These are phyloP conservation scores for Bathelium albidoporum DNA, from an alignment of 495 filamentous ascomycete genomes.

Conservation along the genomic window DNA sequence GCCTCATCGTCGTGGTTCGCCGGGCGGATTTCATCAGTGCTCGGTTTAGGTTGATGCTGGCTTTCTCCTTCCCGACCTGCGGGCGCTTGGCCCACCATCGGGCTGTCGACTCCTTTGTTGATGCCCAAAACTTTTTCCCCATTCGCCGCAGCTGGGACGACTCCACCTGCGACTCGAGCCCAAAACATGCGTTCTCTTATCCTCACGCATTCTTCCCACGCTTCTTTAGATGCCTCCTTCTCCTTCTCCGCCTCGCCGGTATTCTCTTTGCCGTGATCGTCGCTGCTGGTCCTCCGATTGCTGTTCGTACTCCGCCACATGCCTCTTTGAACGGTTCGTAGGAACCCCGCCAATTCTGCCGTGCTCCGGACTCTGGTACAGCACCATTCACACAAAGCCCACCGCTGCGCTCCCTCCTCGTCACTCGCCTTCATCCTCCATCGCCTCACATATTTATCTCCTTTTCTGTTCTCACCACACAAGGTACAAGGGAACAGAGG, in stretches of 20 bases:
- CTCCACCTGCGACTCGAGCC: conserved; percentile 79
- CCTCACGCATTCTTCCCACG: conserved; percentile 88
- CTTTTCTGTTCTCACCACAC: conserved; percentile 72
- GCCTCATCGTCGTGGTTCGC: not conserved
- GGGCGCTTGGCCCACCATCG: not conserved
- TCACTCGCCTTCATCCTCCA: conserved; percentile 86
- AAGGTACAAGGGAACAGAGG: conserved; percentile 64
- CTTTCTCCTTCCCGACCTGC: not conserved
- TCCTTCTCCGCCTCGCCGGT: conserved; percentile 46
- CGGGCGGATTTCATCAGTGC: not conserved
- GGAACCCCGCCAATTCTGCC: conserved; percentile 85
- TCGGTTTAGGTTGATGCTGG: not conserved
- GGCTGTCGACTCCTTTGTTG: not conserved
- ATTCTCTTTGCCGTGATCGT: not conserved
- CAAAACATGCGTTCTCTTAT: conserved; percentile 94
- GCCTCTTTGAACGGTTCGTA: conserved; percentile 82
- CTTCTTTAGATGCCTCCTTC: conserved; percentile 60
- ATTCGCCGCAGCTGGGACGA: conserved; percentile 45
- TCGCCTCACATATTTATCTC: conserved; percentile 58
- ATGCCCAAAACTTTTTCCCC: not conserved
- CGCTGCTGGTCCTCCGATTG: not conserved
- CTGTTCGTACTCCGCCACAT: conserved; percentile 48
- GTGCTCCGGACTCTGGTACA: conserved; percentile 71
- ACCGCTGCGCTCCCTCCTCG: conserved; percentile 68
- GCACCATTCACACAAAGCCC: conserved; percentile 86